A percentile compares a stretch with the other conserved stretches of the same genome.
Conservation (phyloP, 2,329 filamentous ascomycete species). For the Pochonia chlamydosporia region DNA sequence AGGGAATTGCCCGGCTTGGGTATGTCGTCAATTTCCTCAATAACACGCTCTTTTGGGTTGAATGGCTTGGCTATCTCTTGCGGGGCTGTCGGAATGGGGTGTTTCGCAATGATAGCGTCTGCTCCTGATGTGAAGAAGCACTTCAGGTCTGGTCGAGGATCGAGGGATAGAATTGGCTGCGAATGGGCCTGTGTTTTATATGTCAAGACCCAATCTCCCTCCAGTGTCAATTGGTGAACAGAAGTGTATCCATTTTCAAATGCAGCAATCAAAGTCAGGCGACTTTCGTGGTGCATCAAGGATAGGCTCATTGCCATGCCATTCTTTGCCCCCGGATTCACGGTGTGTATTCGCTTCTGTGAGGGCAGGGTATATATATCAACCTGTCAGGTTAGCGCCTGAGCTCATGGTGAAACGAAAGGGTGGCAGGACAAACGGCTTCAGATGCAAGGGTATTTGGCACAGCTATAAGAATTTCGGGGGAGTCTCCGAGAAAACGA, state of each 20-base stretch:
- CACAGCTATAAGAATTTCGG: constrained; percentile 65
- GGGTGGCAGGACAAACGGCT: constrained; percentile 40
- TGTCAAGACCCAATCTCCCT: constrained; percentile 40
- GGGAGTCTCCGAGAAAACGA: constrained; percentile 15
- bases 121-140: constrained; percentile 77
- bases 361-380: constrained; percentile 81
- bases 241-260: constrained; percentile 81
- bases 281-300: constrained; percentile 45
- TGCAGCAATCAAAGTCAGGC: constrained; percentile 62
- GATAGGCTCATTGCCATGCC: constrained; percentile 88
- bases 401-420: neutral
- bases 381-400: constrained; percentile 38
- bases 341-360: constrained; percentile 59
- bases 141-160: constrained; percentile 41
- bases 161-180: constrained; percentile 76
- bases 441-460: constrained; percentile 73
- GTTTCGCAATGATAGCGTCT: constrained; percentile 72
- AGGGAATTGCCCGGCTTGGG: constrained; percentile 13
- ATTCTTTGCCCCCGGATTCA: constrained; percentile 43
- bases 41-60: constrained; percentile 5
- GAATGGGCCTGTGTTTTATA: constrained; percentile 66
- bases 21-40: constrained; percentile 10
- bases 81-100: constrained; percentile 50
- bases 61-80: constrained; percentile 16
- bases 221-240: constrained; percentile 48